Percentiles rank a stretch among this genome's conserved stretches.
These are phyloP conservation scores for Carex sylvatica DNA, from an alignment of 202 grass and related monocot species.

Conservation along the genomic window DNA sequence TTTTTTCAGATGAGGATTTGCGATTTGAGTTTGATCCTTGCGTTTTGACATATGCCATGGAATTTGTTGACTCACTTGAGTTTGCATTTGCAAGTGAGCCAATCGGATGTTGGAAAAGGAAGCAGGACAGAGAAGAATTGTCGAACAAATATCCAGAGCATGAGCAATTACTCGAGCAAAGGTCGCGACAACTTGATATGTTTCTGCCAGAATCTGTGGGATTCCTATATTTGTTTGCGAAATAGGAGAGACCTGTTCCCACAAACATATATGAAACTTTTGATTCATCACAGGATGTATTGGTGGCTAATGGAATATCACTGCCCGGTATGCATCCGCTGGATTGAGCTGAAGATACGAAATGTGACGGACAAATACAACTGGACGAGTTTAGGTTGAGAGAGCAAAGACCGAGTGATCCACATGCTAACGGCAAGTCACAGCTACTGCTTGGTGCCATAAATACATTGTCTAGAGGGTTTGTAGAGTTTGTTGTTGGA, in stretches of 20 bases:
- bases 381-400: slow-evolving; percentile 19
- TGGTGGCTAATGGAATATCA: slow-evolving; percentile 14
- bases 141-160: slow-evolving; percentile 51
- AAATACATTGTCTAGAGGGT: slow-evolving; percentile 28
- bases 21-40: not conserved
- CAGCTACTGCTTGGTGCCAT: slow-evolving; percentile 37
- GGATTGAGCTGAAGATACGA: slow-evolving; percentile 24
- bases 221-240: slow-evolving; percentile 34
- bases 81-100: slow-evolving; percentile 32
- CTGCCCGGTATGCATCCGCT: slow-evolving; percentile 41
- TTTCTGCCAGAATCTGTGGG: slow-evolving; percentile 16
- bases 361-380: slow-evolving; percentile 42
- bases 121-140: slow-evolving; percentile 49
- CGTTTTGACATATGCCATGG: slow-evolving; percentile 43
- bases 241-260: slow-evolving; percentile 39
- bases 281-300: not conserved
- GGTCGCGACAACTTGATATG: slow-evolving; percentile 33
- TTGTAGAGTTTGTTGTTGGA: slow-evolving; percentile 48
- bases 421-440: slow-evolving; percentile 47
- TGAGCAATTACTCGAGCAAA: slow-evolving; percentile 55
- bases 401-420: slow-evolving; percentile 47
- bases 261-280: slow-evolving; percentile 26
- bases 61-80: not conserved
- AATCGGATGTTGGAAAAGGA: slow-evolving; percentile 33
- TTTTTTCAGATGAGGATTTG: not conserved